Base-by-base conservation (phyloP, 2,329 filamentous ascomycete genomes). In the Cercospora janseana region DNA sequence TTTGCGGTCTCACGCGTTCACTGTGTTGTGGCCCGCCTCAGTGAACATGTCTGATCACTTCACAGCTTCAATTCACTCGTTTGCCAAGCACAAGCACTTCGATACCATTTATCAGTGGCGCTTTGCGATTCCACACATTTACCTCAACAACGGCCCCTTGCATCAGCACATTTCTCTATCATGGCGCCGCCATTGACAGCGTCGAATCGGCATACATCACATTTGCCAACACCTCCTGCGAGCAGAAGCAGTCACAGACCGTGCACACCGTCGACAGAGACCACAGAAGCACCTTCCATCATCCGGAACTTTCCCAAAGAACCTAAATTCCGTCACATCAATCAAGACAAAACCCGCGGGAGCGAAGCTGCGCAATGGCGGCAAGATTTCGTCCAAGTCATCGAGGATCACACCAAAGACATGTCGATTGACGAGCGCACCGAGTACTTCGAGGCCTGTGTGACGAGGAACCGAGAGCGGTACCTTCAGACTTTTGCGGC, bases 401-500 rank as follows among this genome's bases (percentile, higher is more conserved):
- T 49, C 13, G 46, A 34, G 13, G 28, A 34, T 21, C 27, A 41
- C 13, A 49, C 37, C 34, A 31, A 31, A 12, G 35, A 42, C 18
- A 49, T 41, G 35, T 32, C 46, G 18, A 41, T 31, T 12, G 35
- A 40, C n/a, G 46, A 49, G 27, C 35, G 46, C 4, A 49, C 37
- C 13, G 46, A 49, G 26, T 49, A 41, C 35, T 49, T 49, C 13
- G 46, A 49, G 13, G 35, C 35, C 9, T 42, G 35, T 21, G 27
- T 49, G 2, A 24, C 34, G 26, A 35, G 37, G 18, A 42, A 49
- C 4, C 41, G 42, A 21, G 35, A 49, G 3, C 18, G 37, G 7
- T 49, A 41, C 20, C 26, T 49, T 7, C 46, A 49, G 35, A 42
- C 37, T 15, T 32, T 49, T 12, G 46, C 35, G 16, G 35, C 46